Conservation (phyloP, 2,329 filamentous ascomycete genomes). For the Colletotrichum chrysophilum region DNA sequence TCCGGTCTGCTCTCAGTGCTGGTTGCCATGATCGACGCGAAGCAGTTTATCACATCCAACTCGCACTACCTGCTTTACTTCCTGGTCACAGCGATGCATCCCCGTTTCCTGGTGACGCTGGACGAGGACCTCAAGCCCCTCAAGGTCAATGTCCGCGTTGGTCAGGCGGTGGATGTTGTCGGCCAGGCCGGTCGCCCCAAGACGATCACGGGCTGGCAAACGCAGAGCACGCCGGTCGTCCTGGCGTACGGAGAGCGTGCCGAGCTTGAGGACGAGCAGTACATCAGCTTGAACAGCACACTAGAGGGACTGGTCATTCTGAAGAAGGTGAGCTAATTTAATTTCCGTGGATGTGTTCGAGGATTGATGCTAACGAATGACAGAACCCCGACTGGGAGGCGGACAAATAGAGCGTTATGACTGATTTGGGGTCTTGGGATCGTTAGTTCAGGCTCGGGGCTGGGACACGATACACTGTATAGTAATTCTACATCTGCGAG, state of each 20-base stretch:
- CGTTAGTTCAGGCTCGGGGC: conserved; percentile 18
- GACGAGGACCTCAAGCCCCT: conserved; percentile 94
- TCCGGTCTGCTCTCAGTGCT: conserved; percentile 89
- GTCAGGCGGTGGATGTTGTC: conserved; percentile 97
- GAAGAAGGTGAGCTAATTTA: conserved; percentile 76
- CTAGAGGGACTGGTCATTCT: conserved; percentile 95
- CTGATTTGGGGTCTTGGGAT: not conserved
- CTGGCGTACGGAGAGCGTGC: conserved; percentile 94
- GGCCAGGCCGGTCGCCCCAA: conserved; percentile 96
- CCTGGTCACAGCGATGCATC: conserved; percentile 95
- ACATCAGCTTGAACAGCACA: conserved; percentile 88
- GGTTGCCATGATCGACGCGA: conserved; percentile 93
- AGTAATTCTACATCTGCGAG: conserved; percentile 20
- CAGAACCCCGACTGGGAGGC: conserved; percentile 63
- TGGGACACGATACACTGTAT: conserved; percentile 24
- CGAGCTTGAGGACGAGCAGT: conserved; percentile 97
- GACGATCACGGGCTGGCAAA: conserved; percentile 99
- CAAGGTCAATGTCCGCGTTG: conserved; percentile 94
- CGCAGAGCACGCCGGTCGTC: conserved; percentile 97
- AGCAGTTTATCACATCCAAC: conserved; percentile 73
- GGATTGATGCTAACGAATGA: not conserved
- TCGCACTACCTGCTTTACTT: conserved; percentile 97
- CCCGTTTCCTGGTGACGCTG: conserved; percentile 93
- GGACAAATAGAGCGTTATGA: conserved; percentile 42
- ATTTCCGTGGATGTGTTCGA: not conserved